Base-by-base conservation (phyloP, 768 basidiomycete species). In the Plicaturopsis crispa region DNA sequence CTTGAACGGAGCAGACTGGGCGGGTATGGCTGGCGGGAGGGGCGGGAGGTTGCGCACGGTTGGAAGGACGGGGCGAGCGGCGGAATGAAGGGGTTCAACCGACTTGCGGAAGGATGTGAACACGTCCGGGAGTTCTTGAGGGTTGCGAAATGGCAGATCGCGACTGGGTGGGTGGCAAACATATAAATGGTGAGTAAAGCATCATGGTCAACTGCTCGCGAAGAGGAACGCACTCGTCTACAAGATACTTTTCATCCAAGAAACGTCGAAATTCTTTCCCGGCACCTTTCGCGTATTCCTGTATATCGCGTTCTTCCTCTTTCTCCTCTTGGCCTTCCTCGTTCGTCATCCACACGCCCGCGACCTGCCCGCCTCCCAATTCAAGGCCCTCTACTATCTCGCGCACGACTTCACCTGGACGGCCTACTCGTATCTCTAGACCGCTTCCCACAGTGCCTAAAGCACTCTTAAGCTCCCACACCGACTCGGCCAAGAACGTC, bases 71-170 rank as follows among this genome's bases (percentile, higher is more conserved):
- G 51, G 36, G 7, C 58, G 51, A n/a, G 63, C 47, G 53, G 64
- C 60, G 8, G 52, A 49, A 0, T 53, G 55, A 7, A 65, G 47
- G 1, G 53, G 59, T 45, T 67, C 67, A 23, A 65, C 59, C 18
- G 52, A 50, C 46, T 63, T 64, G 23, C 67, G 49, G 46, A 67
- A 69, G 4, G 48, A 47, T 1, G 67, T 67, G 39, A 63, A 69
- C 34, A 66, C 58, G 47, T 64, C 60, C 4, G 62, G 65, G 4
- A 56, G 55, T 4, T 50, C 19, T 13, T 23, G 26, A 6, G 42
- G 42, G 19, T 33, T 32, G 16, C n/a, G n/a, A 39, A 28, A 43
- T 40, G 42, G 36, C 6, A 35, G 33, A 14, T 54, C 36, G 1
- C 51, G 20, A 45, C 61, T 60, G 1, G 60, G 60, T 11, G 60